Percentiles rank a stretch among this genome's conserved stretches.
Evolutionary conservation across 2,329 filamentous ascomycete genomes (phyloP).

Genomic region (Colletotrichum australisinense): DNA sequence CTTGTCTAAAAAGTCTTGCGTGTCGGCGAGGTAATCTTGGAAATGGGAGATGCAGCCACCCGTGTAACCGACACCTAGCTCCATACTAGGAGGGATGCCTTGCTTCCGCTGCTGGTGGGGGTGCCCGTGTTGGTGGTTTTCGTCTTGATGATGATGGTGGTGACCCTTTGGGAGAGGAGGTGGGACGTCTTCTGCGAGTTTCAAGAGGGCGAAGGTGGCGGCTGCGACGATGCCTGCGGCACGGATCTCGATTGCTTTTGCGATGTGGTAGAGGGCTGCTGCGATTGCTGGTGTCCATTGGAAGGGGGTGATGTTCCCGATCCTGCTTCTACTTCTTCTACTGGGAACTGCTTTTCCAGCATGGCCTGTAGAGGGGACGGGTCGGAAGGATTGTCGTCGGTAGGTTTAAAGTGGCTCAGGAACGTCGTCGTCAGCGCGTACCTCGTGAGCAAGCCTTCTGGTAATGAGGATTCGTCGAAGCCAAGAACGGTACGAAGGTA

Average conservation of each 20-base stretch:
- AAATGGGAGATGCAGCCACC: conserved; percentile 86
- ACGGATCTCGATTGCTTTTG: conserved; percentile 76
- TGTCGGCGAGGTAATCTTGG: conserved; percentile 77
- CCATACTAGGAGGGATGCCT: conserved; percentile 45
- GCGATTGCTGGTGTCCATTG: conserved; percentile 73
- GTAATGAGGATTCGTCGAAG: conserved; percentile 59
- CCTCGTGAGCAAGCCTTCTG: conserved; percentile 63
- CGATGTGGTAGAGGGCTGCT: conserved; percentile 71
- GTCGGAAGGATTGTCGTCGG: conserved; percentile 44
- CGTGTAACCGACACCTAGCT: conserved; percentile 82
- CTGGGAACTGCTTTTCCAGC: conserved; percentile 65
- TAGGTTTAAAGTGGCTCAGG: conserved; percentile 75
- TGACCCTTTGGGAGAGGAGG: conserved; percentile 35
- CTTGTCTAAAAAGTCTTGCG: conserved; percentile 74
- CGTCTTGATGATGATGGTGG: background rate
- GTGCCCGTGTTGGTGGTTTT: background rate
- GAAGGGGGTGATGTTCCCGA: conserved; percentile 52
- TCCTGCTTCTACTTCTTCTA: conserved; percentile 25
- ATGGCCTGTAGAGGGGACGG: conserved; percentile 54
- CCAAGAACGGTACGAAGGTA: conserved; percentile 63
- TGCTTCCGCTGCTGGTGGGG: conserved; percentile 27
- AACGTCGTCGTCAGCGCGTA: conserved; percentile 79
- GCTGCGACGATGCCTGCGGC: conserved; percentile 82
- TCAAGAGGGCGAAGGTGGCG: conserved; percentile 76
- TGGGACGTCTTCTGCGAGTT: conserved; percentile 75